Conservation (phyloP, 2,329 filamentous ascomycete species). For the Scedosporium apiospermum region DNA sequence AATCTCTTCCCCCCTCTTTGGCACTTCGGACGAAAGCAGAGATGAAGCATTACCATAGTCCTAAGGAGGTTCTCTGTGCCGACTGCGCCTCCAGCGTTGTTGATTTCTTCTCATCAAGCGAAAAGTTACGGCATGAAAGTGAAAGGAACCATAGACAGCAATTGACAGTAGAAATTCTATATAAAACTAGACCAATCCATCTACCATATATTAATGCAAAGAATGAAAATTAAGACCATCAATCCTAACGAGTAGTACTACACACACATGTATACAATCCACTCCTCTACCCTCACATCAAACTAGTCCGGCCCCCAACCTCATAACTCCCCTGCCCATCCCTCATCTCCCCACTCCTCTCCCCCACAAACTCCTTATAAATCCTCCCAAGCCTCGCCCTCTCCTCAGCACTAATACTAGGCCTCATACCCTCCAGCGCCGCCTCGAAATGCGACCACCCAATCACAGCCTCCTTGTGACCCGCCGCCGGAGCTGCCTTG, state of each 20-base stretch:
- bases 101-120: too few relatives aligned
- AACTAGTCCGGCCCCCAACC: slow-evolving; percentile 81
- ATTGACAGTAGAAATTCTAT: too few relatives aligned
- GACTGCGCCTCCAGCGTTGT: too few relatives aligned
- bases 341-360: slow-evolving; percentile 88
- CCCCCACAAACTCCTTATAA: slow-evolving; percentile 87
- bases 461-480: slow-evolving; percentile 65
- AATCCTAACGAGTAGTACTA: not conserved
- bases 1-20: too few relatives aligned
- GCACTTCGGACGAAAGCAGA: too few relatives aligned
- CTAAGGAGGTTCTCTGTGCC: too few relatives aligned
- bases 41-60: too few relatives aligned
- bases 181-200: not conserved
- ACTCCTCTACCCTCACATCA: slow-evolving; percentile 56
- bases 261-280: not conserved
- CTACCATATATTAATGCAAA: not conserved
- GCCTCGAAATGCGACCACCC: slow-evolving; percentile 74
- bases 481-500: slow-evolving; percentile 20
- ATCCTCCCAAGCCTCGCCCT: slow-evolving; percentile 65
- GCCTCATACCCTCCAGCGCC: slow-evolving; percentile 65
- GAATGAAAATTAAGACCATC: not conserved
- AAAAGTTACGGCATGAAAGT: too few relatives aligned
- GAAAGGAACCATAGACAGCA: too few relatives aligned
- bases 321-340: slow-evolving; percentile 87
- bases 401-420: slow-evolving; percentile 76